Base-by-base conservation (phyloP, 352 stramenopile species). In the Globisporangium cystogenes region DNA sequence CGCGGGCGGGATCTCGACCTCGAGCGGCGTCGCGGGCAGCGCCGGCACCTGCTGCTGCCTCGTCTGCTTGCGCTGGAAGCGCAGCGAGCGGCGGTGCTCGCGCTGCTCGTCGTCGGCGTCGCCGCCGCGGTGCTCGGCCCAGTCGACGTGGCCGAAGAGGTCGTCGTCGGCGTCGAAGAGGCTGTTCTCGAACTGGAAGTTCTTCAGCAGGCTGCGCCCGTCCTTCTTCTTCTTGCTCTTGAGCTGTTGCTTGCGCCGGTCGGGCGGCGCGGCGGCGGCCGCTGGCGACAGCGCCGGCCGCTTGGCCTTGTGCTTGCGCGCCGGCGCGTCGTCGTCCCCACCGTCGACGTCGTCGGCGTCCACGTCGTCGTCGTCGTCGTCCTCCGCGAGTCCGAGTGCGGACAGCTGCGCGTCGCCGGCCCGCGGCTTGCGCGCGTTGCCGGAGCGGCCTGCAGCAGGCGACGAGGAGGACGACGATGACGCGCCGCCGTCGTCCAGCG, bases 141-240 rank as follows among this genome's bases (percentile, higher is more conserved):
- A 94, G 43, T 91, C 70, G 7, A 94, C 69, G 48, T 94, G 73
- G 7, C 72, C 70, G 59, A 94, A 94, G 31, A 92, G 57, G 45
- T 86, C 73, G 31, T 69, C 61, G 20, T 79, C 68, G 14, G 63
- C 65, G 58, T 85, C 80, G 41, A 94, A 94, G 18, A 94, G 76
- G 55, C 77, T 91, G 68, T 92, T 89, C 58, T 94, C 84, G 46
- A 93, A 92, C 62, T 87, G 80, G 64, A 94, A 90, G 43, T 85
- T 87, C 65, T 90, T 71, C 26, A 92, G 61, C 54, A 89, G 41
- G 40, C 73, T 82, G 49, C 77, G 81, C 1, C 74, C 70, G 33
- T 76, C 72, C 62, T 91, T 91, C 64, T 87, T 88, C 56, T 83
- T 85, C 51, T 89, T 81, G 62, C 75, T 70, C 62, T 87, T 88